Conservation (phyloP, 1,139 yeast species). For the Saccharomyces hybrid region DNA sequence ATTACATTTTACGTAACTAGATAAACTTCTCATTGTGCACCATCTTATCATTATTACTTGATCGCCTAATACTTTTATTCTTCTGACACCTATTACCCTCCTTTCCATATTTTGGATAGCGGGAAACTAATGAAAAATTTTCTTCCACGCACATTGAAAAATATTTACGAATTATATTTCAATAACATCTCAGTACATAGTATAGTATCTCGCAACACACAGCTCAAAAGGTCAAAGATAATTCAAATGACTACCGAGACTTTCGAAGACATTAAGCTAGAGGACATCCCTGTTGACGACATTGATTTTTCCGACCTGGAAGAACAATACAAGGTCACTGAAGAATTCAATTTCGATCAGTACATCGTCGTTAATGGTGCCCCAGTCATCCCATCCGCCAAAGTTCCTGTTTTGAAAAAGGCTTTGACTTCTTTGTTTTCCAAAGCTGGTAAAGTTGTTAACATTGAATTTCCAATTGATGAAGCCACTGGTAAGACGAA, state of each 20-base stretch:
- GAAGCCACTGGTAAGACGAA: conserved; percentile 67
- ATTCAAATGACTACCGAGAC: conserved; percentile 13
- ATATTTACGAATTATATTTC: not conserved
- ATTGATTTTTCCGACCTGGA: conserved; percentile 87
- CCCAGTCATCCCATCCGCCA: conserved; percentile 87
- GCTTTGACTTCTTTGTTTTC: conserved; percentile 77
- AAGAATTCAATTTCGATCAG: conserved; percentile 59
- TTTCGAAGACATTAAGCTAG: conserved; percentile 29
- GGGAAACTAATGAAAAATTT: not conserved
- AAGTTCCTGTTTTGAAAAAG: conserved; percentile 74
- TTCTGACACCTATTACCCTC: not conserved
- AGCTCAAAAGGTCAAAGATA: not conserved
- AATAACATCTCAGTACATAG: not conserved
- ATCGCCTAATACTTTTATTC: not conserved
- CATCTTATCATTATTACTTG: not conserved
- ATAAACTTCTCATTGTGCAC: not conserved
- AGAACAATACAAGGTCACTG: conserved; percentile 52
- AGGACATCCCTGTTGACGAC: conserved; percentile 49
- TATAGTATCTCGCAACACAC: not conserved
- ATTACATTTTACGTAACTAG: not conserved
- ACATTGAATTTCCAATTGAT: conserved; percentile 67
- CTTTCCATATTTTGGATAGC: not conserved
- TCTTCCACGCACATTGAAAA: not conserved
- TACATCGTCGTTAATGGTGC: conserved; percentile 91
- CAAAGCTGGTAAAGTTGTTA: conserved; percentile 47